Base-by-base conservation (phyloP, 2,329 filamentous ascomycete species). In the Claviceps africana region DNA sequence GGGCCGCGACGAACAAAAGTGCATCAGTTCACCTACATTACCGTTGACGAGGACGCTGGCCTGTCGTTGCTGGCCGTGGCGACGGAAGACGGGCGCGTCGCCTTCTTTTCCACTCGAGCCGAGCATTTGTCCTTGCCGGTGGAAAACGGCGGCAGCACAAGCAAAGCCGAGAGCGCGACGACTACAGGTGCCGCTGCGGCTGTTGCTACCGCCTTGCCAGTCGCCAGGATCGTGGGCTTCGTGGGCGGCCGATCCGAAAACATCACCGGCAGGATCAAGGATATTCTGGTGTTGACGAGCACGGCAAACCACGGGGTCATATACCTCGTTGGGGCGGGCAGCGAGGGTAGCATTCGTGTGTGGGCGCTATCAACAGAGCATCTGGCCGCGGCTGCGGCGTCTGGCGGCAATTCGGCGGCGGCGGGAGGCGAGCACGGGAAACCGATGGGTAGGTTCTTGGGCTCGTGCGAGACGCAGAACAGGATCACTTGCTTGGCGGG, bases 401-500 rank as follows among this genome's bases (percentile, higher is more conserved):
- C 57, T 61, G 53, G 58, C 56, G 53, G 58, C 56, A 56, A 55
- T 31, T 59, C 54, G 47, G 53, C 54, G 42, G 48, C 21, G 11
- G 42, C 11, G 13, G 11, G 3, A 15, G 8, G 15, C 39, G 39
- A 19, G 25, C 17, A 40, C 8, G 56, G 60, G 37, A 64, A 60
- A 57, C 64, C 69, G 55, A 60, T 86, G 22, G 89, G 87, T 31
- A 76, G 70, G 57, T 64, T 94, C 52, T 65, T 95, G 45, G 88
- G 83, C 17, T 82, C 78, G 33, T 93, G 93, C 62, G 85, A 90
- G 67, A 95, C 90, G 22, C 82, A 84, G 46, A 90, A 91, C 65
- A 76, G 93, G 53, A 89, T 97, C 58, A 97, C 90, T 39, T 97
- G 93, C 65, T 64, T 97, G 61, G 82, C 81, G 60, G 85, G 85